Evolutionary conservation across 306 rosid species (phyloP).

Genomic region (Luffa aegyptiaca): DNA sequence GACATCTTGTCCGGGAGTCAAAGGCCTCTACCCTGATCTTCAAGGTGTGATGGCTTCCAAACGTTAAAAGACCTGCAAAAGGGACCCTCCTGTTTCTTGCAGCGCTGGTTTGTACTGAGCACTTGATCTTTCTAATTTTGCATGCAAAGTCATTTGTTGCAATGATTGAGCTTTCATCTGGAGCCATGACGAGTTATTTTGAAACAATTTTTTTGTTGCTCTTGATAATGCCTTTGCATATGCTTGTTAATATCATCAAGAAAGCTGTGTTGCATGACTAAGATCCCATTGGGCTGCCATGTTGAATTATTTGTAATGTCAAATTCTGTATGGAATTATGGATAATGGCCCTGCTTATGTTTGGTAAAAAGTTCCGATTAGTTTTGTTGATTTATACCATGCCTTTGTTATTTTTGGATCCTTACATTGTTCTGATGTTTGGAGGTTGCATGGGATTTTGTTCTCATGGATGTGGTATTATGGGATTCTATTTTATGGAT

Average conservation of each 20-base stretch:
- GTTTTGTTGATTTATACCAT: neutral
- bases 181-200: neutral
- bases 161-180: neutral
- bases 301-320: neutral
- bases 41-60: constrained; percentile 38
- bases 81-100: constrained; percentile 58
- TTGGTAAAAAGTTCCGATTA: neutral
- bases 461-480: neutral
- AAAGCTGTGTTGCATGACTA: neutral
- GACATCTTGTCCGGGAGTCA: neutral
- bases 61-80: constrained; percentile 50
- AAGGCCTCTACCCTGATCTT: neutral
- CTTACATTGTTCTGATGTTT: neutral
- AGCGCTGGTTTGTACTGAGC: constrained; percentile 41
- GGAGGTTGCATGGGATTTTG: neutral
- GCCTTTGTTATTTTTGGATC: neutral
- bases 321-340: neutral
- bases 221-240: neutral
- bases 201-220: neutral
- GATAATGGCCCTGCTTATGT: neutral
- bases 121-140: neutral
- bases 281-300: neutral
- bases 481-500: neutral
- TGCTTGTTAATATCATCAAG: neutral
- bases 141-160: neutral